These are phyloP conservation scores for Auriculariales sp. DNA, from an alignment of 768 basidiomycete species.

Conservation along the genomic window DNA sequence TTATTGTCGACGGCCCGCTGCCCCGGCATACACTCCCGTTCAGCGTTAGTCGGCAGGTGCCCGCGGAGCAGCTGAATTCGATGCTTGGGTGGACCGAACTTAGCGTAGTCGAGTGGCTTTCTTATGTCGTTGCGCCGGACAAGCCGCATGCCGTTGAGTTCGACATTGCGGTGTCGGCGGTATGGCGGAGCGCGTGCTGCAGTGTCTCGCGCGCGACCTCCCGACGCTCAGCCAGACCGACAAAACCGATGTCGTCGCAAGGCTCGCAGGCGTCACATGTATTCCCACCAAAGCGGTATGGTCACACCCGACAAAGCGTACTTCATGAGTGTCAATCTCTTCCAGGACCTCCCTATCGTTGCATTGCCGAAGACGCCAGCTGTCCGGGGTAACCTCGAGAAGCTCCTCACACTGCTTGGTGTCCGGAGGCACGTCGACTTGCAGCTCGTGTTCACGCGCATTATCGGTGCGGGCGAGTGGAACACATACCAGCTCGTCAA, in stretches of 20 bases:
- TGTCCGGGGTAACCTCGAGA: conserved; percentile 62
- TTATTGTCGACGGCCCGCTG: conserved; percentile 60
- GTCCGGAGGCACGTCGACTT: conserved; percentile 86
- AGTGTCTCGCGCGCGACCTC: conserved; percentile 58
- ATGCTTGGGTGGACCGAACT: conserved; percentile 75
- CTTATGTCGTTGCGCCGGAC: conserved; percentile 38
- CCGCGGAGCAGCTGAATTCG: conserved; percentile 28
- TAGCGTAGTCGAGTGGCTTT: conserved; percentile 59
- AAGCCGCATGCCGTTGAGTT: conserved; percentile 29
- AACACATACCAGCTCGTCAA: conserved; percentile 70
- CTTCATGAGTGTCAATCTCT: conserved; percentile 74
- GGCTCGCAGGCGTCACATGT: conserved; percentile 39
- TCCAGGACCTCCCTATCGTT: conserved; percentile 78
- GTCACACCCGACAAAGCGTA: conserved; percentile 60
- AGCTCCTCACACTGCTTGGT: conserved; percentile 54
- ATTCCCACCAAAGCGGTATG: conserved; percentile 66
- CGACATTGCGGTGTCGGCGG: conserved; percentile 48
- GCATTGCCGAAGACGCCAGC: conserved; percentile 44
- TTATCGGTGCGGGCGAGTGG: conserved; percentile 87
- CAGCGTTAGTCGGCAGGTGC: conserved; percentile 44
- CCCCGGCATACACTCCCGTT: conserved; percentile 61
- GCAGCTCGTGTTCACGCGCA: conserved; percentile 84
- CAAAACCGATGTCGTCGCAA: conserved; percentile 31
- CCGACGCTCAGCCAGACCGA: conserved; percentile 34
- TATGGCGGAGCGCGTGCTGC: conserved; percentile 72